phyloP scores from a whole-genome alignment of 1,139 yeast genomes.

The Yamadazyma jaroonii region DNA sequence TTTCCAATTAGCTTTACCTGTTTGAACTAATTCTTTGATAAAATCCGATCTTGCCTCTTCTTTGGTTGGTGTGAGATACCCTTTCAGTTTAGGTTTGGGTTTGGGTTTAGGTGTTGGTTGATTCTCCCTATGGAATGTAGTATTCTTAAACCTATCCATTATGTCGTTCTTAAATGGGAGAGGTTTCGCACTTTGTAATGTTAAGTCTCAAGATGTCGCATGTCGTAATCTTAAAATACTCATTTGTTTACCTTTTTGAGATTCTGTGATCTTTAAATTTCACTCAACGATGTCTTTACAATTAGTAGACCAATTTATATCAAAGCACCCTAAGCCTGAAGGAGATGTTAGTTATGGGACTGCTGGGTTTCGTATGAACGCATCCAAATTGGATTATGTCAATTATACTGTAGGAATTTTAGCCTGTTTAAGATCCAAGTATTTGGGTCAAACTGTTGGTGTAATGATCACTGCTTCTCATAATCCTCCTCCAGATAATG shows the following conservation, averaged over 20 bases:
- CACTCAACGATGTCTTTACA: no score
- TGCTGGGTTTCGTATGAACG: slow-evolving; percentile 90
- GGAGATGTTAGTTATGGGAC: slow-evolving; percentile 75
- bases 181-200: no score
- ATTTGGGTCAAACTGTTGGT: slow-evolving; percentile 71
- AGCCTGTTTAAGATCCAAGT: slow-evolving; percentile 78
- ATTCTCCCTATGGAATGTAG: slow-evolving; percentile 31
- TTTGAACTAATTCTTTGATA: slow-evolving; percentile 32
- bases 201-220: no score
- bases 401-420: slow-evolving; percentile 81
- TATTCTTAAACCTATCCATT: slow-evolving; percentile 17
- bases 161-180: no score
- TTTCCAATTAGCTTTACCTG: slow-evolving; percentile 47
- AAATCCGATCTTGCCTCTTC: slow-evolving; percentile 23
- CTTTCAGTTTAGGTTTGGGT: slow-evolving; percentile 10
- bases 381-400: slow-evolving; percentile 71
- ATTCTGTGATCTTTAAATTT: not conserved
- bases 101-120: slow-evolving; percentile 9
- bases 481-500: slow-evolving; percentile 92
- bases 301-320: slow-evolving; percentile 1
- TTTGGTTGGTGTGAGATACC: not conserved
- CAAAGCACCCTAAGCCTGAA: slow-evolving; percentile 44
- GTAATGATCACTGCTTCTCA: slow-evolving; percentile 98
- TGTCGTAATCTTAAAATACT: no score
- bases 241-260: not conserved